phyloP scores from a whole-genome alignment of 2,329 filamentous ascomycete genomes.

The Xylariomycetidae sp. region DNA sequence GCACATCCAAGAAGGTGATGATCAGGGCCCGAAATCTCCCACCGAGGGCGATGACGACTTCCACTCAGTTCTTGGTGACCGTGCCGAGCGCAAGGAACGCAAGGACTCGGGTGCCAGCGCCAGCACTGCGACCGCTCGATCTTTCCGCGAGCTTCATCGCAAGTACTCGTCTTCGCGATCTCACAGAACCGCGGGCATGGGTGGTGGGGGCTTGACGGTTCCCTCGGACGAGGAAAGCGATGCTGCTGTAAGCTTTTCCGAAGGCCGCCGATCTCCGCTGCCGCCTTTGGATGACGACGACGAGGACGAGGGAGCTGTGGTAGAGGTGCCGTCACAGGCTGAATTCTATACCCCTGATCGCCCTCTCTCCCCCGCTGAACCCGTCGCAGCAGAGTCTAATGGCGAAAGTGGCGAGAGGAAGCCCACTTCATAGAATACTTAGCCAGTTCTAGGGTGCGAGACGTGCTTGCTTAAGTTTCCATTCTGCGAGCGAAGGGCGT shows the following conservation, averaged over 20 bases:
- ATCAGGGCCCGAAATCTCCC: slow-evolving; percentile 28
- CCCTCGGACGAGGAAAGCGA: slow-evolving; percentile 57
- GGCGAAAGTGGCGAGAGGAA: slow-evolving; percentile 13
- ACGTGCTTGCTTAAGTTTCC: slow-evolving; percentile 24
- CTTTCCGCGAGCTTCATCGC: slow-evolving; percentile 56
- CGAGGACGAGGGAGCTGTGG: slow-evolving; percentile 14
- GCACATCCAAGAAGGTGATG: slow-evolving; percentile 43
- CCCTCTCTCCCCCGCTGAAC: slow-evolving; percentile 26
- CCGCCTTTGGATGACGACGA: slow-evolving; percentile 37
- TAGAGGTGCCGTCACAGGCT: slow-evolving; percentile 21
- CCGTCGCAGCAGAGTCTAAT: slow-evolving; percentile 13
- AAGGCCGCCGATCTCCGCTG: slow-evolving; percentile 50
- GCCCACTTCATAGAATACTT: too few species aligned
- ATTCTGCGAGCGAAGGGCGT: slow-evolving; percentile 2
- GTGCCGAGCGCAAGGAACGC: slow-evolving; percentile 40
- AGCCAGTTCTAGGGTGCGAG: too few species aligned
- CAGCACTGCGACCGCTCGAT: slow-evolving; percentile 61
- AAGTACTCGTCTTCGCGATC: slow-evolving; percentile 51
- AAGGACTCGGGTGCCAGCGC: slow-evolving; percentile 58
- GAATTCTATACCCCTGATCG: slow-evolving; percentile 37
- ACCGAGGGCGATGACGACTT: slow-evolving; percentile 43
- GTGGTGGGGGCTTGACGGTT: slow-evolving; percentile 38
- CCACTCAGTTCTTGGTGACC: slow-evolving; percentile 42
- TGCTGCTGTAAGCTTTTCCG: slow-evolving; percentile 53
- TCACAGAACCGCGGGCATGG: slow-evolving; percentile 34